Evolutionary conservation across 2,329 filamentous ascomycete species (phyloP).

Genomic region (Trichoderma sp.): DNA sequence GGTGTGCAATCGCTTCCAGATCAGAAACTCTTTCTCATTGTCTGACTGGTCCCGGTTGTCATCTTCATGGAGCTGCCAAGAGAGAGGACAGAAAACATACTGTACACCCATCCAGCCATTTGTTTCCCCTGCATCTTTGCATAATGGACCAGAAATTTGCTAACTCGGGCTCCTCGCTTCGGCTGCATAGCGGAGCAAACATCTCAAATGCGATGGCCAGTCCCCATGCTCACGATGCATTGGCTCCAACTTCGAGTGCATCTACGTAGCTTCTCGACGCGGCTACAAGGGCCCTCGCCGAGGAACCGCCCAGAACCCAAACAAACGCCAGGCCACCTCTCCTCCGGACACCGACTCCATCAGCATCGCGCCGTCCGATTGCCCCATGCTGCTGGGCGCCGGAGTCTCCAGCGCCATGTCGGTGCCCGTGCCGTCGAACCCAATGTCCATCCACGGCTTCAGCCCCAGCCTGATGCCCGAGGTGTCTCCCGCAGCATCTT

Average conservation of each 20-base stretch:
- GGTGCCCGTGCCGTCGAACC: conserved; percentile 16
- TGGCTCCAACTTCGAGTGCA: conserved; percentile 62
- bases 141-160: conserved; percentile 6
- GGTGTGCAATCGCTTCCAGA: not conserved
- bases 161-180: conserved; percentile 2
- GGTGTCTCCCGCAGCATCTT: conserved; percentile 31
- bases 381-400: conserved; percentile 42
- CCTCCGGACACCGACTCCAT: conserved; percentile 33
- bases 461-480: conserved; percentile 27
- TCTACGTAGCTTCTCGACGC: conserved; percentile 74
- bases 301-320: conserved; percentile 48
- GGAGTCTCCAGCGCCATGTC: conserved; percentile 30
- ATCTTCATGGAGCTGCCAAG: not conserved
- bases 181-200: conserved; percentile 58
- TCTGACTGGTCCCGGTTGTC: not conserved
- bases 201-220: conserved; percentile 75
- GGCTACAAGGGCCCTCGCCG: conserved; percentile 67
- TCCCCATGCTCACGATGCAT: conserved; percentile 72
- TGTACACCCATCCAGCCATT: not conserved
- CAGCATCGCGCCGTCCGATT: conserved; percentile 41
- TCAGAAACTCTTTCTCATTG: not conserved
- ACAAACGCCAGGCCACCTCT: conserved; percentile 56
- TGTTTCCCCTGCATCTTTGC: not conserved
- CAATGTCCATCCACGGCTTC: conserved; percentile 24
- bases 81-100: not conserved